phyloP scores from a whole-genome alignment of 805 yeast species.

The Candida ulmi region DNA sequence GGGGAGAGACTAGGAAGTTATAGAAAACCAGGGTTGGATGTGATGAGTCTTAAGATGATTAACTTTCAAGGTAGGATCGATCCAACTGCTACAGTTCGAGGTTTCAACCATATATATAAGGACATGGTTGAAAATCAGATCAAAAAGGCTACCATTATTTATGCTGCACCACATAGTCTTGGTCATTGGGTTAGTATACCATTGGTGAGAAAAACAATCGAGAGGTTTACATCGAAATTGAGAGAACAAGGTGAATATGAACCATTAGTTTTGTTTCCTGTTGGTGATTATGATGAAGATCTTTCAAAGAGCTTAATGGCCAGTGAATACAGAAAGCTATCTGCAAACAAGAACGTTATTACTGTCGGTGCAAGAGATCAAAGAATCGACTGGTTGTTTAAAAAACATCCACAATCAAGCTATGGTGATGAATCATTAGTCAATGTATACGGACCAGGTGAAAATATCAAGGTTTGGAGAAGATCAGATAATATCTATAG shows the following conservation, averaged over 20 bases:
- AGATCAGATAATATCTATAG: neutral
- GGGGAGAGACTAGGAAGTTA: neutral
- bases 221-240: neutral
- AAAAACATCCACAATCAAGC: neutral
- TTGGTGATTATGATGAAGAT: neutral
- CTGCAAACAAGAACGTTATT: neutral
- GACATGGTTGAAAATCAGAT: neutral
- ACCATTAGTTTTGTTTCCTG: neutral
- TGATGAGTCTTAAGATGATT: neutral
- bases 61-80: neutral
- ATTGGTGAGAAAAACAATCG: neutral
- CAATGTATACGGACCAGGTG: neutral
- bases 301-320: neutral
- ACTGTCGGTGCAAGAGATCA: neutral
- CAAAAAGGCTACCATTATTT: neutral
- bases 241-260: neutral
- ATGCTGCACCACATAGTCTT: neutral
- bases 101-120: neutral
- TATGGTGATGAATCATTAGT: neutral
- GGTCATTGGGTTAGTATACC: neutral
- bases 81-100: neutral
- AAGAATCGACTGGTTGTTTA: neutral
- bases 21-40: neutral
- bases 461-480: neutral
- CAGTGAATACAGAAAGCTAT: neutral